Evolutionary conservation across 768 basidiomycete species (phyloP).

Genomic region (Melanogaster broomeanus): DNA sequence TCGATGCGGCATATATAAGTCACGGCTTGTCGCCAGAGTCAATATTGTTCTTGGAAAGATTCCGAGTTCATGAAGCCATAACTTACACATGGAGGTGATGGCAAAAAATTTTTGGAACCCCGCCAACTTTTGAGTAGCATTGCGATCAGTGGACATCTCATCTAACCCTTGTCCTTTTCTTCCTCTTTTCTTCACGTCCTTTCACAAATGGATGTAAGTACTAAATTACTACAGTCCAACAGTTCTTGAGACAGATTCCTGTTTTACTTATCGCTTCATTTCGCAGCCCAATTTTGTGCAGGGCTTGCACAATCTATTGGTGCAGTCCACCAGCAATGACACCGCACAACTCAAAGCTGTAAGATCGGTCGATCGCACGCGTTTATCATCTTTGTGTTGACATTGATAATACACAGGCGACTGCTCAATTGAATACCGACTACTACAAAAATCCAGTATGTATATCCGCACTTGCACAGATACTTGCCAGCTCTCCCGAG

Average conservation of each 20-base stretch:
- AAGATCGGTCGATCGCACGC: conserved; percentile 39
- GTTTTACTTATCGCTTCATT: neutral
- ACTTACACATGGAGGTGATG: conserved; percentile 3
- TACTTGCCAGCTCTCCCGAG: conserved; percentile 85
- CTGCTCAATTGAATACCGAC: conserved; percentile 85
- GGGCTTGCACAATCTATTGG: conserved; percentile 80
- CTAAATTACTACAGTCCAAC: neutral
- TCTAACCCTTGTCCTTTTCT: conserved; percentile 30
- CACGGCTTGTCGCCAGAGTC: too few relatives aligned
- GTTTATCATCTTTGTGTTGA: conserved; percentile 17
- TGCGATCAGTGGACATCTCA: conserved; percentile 27
- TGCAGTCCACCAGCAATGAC: conserved; percentile 81
- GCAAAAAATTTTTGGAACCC: conserved; percentile 47
- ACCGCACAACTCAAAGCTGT: conserved; percentile 89
- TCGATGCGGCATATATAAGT: too few relatives aligned
- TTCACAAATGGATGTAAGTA: conserved; percentile 34
- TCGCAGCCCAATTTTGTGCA: conserved; percentile 71
- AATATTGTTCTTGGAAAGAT: neutral
- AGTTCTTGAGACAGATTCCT: conserved; percentile 3
- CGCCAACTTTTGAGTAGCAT: conserved; percentile 51
- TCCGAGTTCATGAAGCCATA: neutral
- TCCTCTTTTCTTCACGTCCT: conserved; percentile 24
- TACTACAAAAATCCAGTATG: conserved; percentile 92
- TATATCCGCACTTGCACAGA: conserved; percentile 87
- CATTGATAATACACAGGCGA: conserved; percentile 59